Evolutionary conservation across 129 eudicot genomes (phyloP).

Genomic region (Daucus carota): DH1_v3.0 NC_030388.2:25471001-25471500

Average conservation of each 20-base stretch:
- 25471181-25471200: conserved; percentile 94
- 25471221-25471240: conserved; percentile 99
- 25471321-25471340: conserved; percentile 41
- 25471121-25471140: not conserved
- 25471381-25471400: not conserved
- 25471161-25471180: too few species aligned
- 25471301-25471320: conserved; percentile 79
- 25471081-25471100: not conserved
- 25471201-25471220: conserved; percentile 89
- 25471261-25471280: conserved; percentile 81
- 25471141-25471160: conserved; percentile 27
- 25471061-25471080: not conserved
- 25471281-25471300: conserved; percentile 98
- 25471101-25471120: not conserved
- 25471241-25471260: conserved; percentile 98
- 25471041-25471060: not conserved
- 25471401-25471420: not conserved
- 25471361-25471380: not conserved
- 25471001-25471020: not conserved
- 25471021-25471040: not conserved
- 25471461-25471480: not conserved
- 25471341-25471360: not conserved
- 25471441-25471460: not conserved
- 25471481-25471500: not conserved
- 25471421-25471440: not conserved